Percentiles rank a stretch among this genome's conserved stretches.
Conservation (phyloP, 495 filamentous ascomycete genomes). For the Halenospora varia region DNA sequence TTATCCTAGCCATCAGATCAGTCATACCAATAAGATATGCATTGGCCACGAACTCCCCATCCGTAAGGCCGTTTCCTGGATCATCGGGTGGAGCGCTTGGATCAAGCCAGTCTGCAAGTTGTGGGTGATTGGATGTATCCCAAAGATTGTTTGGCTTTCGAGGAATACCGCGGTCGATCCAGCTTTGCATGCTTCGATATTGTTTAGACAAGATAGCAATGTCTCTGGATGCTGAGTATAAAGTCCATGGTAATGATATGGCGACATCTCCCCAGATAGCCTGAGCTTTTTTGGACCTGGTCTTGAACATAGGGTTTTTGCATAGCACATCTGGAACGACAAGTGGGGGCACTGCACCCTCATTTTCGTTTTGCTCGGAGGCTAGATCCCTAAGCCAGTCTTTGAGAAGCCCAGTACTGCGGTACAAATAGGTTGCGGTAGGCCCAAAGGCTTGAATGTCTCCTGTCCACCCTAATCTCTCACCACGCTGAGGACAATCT, state of each 20-base stretch:
- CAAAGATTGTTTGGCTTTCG: constrained; percentile 33
- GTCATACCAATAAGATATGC: constrained; percentile 47
- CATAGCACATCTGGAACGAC: constrained; percentile 37
- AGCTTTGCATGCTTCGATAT: constrained; percentile 40
- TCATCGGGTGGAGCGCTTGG: constrained; percentile 39
- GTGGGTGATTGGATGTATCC: constrained; percentile 32
- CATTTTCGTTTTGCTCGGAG: constrained; percentile 22
- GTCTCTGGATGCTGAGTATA: constrained; percentile 40
- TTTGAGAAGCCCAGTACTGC: constrained; percentile 40
- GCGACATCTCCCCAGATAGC: constrained; percentile 44
- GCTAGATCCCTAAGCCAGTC: constrained; percentile 34
- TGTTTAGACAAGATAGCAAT: constrained; percentile 33
- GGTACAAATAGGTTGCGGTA: constrained; percentile 43
- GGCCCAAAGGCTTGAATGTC: constrained; percentile 43
- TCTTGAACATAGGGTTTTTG: too few species aligned
- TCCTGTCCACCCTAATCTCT: constrained; percentile 51
- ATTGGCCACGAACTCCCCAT: constrained; percentile 39
- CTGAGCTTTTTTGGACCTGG: constrained; percentile 25
- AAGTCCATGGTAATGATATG: constrained; percentile 37
- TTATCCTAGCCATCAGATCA: constrained; percentile 21
- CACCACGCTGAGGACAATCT: constrained; percentile 51
- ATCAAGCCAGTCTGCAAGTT: constrained; percentile 51
- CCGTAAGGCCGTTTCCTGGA: constrained; percentile 34
- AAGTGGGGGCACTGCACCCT: constrained; percentile 21
- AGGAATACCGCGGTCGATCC: constrained; percentile 30